Conservation (phyloP, 176 grass and related monocot species). For the Miscanthus lutarioriparius region DNA sequence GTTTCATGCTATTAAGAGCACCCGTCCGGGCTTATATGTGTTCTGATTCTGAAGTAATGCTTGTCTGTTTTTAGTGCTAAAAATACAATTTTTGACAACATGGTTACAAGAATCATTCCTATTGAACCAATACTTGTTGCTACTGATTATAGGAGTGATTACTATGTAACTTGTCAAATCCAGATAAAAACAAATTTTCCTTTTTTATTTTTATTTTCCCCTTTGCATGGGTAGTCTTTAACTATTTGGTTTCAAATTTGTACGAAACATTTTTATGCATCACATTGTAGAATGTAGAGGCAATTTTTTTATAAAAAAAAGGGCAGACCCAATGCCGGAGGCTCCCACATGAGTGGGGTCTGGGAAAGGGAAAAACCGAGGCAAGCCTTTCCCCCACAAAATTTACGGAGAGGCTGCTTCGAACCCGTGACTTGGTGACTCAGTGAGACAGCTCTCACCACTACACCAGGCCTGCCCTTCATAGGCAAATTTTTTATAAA, state of each 20-base stretch:
- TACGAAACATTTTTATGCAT: background rate
- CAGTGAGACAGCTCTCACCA: no score
- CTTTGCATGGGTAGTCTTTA: background rate
- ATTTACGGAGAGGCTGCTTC: no score
- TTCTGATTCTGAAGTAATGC: background rate
- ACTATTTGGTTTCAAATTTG: background rate
- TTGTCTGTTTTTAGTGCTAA: background rate
- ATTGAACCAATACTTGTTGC: background rate
- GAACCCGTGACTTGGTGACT: no score
- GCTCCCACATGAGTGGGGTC: no score
- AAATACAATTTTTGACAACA: background rate
- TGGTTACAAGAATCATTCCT: background rate
- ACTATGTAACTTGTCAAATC: background rate
- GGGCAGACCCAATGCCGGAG: no score
- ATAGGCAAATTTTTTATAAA: background rate
- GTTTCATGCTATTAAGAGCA: background rate
- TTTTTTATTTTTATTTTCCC: background rate
- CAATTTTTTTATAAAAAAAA: no score
- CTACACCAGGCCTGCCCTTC: no score
- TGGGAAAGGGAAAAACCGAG: no score
- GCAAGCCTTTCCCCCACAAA: no score
- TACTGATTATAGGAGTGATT: conserved; percentile 12
- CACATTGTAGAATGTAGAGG: background rate
- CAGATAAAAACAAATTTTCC: background rate
- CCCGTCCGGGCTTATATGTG: background rate